Evolutionary conservation across 768 basidiomycete genomes (phyloP), one percentile per base, ranked within the genome.

Genomic region (Leucocoprinus birnbaumii): DNA sequence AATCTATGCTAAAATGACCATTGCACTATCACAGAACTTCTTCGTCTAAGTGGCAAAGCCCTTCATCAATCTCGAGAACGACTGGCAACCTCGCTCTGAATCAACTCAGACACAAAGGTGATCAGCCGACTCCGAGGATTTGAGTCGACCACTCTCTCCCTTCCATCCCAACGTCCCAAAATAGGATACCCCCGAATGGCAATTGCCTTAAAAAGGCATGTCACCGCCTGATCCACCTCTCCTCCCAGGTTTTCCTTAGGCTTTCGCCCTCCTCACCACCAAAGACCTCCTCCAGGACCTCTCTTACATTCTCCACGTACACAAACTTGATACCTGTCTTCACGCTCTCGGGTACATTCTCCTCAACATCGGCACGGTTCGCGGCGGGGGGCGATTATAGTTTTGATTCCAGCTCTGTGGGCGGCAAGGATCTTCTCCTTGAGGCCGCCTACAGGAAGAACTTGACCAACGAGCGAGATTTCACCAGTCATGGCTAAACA

Each of bases 341-440:
- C 60, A 98, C 95, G 63, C 93, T 94, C 62, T 86, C 87, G 0
- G 94, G 94, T 0, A 98, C 96, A 66, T 98, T 98, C 76, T 94
- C 94, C 72, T 98, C 94, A 27, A 99, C 95, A 64, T 98, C 96
- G 0, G 91, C 86, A 22, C 87, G 85, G 68, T 96, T 96, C 2
- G 90, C 95, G 24, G 80, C 86, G 0, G 94, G 93, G n/a, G 0
- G 89, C 89, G 6, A 95, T 69, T 62, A 94, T 89, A 0, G 88
- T 95, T 73, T 89, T 94, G 76, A 98, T 97, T 2, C 94, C 94
- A 1, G 97, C 94, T 16, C 97, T 86, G 66, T 99, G 97, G 0
- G 97, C 96, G 1, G 96, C 96, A 1, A 98, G 81, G 58, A 96
- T 94, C 78, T 97, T 95, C 74, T 93, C 91, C 74, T 97, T 98